A percentile compares a stretch with the other conserved stretches of the same genome.
These are phyloP conservation scores for Neonectria faginata DNA, from an alignment of 2,329 filamentous ascomycete species.

Conservation along the genomic window DNA sequence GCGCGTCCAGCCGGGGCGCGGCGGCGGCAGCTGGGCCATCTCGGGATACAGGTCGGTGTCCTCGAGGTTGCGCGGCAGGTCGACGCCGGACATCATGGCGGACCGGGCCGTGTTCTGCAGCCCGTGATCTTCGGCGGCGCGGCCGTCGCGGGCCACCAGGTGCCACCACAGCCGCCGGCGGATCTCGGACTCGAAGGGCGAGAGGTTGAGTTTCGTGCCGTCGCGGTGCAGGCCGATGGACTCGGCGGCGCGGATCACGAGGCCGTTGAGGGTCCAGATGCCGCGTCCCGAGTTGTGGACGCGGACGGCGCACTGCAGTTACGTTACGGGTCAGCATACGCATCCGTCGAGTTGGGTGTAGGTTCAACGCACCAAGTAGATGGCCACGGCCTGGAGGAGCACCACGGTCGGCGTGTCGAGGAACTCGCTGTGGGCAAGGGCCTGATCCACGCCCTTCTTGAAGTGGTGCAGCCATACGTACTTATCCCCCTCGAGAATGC, in stretches of 20 bases:
- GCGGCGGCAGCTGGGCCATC: slow-evolving; percentile 60
- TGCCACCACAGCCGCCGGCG: slow-evolving; percentile 67
- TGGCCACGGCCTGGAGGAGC: slow-evolving; percentile 51
- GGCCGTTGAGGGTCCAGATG: slow-evolving; percentile 56
- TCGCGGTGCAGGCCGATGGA: slow-evolving; percentile 68
- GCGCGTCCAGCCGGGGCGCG: slow-evolving; percentile 65
- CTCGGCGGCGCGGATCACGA: slow-evolving; percentile 60
- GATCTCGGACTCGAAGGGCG: slow-evolving; percentile 67
- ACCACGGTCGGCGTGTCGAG: slow-evolving; percentile 54
- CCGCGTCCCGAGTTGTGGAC: slow-evolving; percentile 50
- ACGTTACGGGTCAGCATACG: not conserved
- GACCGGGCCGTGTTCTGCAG: slow-evolving; percentile 37
- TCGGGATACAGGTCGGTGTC: slow-evolving; percentile 61
- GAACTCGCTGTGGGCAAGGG: slow-evolving; percentile 54
- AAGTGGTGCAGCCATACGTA: slow-evolving; percentile 44
- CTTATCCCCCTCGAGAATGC: slow-evolving; percentile 40
- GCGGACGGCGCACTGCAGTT: slow-evolving; percentile 45
- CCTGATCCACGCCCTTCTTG: slow-evolving; percentile 52
- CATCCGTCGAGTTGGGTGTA: not conserved
- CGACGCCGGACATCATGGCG: slow-evolving; percentile 52
- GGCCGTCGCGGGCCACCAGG: slow-evolving; percentile 62
- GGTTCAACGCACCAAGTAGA: slow-evolving; percentile 51
- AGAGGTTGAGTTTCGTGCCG: slow-evolving; percentile 57
- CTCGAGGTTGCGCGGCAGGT: slow-evolving; percentile 67
- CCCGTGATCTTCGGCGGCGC: slow-evolving; percentile 68